Percentiles rank a stretch among this genome's conserved stretches.
Evolutionary conservation across 140 eudicot genomes (phyloP).

Genomic region (Ambrosia hybrid): DNA sequence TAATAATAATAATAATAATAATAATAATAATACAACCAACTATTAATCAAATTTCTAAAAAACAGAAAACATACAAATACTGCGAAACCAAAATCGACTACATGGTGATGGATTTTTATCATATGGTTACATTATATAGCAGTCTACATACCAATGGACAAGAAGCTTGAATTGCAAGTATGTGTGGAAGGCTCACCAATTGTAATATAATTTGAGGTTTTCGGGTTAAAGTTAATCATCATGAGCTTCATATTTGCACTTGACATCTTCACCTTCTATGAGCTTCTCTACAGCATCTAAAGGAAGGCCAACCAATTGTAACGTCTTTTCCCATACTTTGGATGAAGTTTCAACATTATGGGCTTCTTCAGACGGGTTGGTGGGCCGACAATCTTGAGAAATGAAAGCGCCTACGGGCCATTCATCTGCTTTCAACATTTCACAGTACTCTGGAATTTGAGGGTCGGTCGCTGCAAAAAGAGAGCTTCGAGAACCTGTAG

Average conservation of each 20-base stretch:
- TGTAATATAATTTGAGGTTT: background rate
- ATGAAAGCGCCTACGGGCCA: constrained; percentile 91
- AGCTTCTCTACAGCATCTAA: constrained; percentile 82
- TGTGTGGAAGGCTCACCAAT: constrained; percentile 13
- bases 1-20: no score
- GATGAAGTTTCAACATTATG: constrained; percentile 67
- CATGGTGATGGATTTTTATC: background rate
- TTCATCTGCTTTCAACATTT: constrained; percentile 74
- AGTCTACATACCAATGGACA: constrained; percentile 13
- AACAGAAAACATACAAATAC: background rate
- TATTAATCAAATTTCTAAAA: background rate
- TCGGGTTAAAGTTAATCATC: constrained; percentile 18
- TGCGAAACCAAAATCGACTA: constrained; percentile 10
- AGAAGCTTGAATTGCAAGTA: constrained; percentile 19
- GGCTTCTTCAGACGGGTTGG: constrained; percentile 94
- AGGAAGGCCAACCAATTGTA: constrained; percentile 86
- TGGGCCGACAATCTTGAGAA: constrained; percentile 85
- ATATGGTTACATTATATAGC: constrained; percentile 13
- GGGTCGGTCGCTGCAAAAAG: constrained; percentile 98
- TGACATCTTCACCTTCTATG: constrained; percentile 72
- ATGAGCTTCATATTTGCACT: constrained; percentile 58
- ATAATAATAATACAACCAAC: background rate
- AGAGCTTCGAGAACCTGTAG: constrained; percentile 87
- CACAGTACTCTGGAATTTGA: constrained; percentile 80
- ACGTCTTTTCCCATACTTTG: constrained; percentile 85